Evolutionary conservation across 2,329 filamentous ascomycete species (phyloP).

Genomic region (Botrytis tulipae): DNA sequence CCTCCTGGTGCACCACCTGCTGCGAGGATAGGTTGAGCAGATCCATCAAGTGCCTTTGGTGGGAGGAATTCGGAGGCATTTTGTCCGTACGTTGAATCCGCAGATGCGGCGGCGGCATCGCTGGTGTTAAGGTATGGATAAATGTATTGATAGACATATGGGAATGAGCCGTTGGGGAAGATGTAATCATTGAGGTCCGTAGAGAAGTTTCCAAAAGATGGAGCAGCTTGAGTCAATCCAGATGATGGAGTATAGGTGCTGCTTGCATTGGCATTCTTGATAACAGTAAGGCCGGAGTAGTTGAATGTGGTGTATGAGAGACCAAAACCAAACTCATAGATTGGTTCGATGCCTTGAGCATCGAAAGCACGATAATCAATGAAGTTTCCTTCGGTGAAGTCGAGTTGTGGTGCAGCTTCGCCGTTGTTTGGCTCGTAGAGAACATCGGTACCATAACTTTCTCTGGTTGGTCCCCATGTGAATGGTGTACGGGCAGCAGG

Average conservation of each 20-base stretch:
- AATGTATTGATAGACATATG: constrained; percentile 49
- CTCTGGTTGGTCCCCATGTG: constrained; percentile 67
- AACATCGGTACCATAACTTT: constrained; percentile 45
- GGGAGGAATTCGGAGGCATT: constrained; percentile 42
- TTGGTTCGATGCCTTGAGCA: constrained; percentile 57
- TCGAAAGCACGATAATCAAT: constrained; percentile 83
- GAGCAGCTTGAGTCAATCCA: constrained; percentile 62
- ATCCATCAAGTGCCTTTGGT: constrained; percentile 44
- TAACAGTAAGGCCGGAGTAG: constrained; percentile 63
- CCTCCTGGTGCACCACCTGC: constrained; percentile 55
- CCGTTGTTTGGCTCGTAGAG: constrained; percentile 64
- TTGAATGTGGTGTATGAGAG: constrained; percentile 77
- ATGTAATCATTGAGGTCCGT: constrained; percentile 63
- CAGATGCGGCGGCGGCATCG: constrained; percentile 49
- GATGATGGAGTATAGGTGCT: constrained; percentile 48
- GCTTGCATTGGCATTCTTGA: constrained; percentile 26
- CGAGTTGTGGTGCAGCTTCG: constrained; percentile 62
- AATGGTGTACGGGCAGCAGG: constrained; percentile 76
- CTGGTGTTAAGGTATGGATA: constrained; percentile 57
- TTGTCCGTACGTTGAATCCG: constrained; percentile 36
- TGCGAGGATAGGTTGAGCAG: constrained; percentile 45
- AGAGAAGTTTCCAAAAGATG: constrained; percentile 61
- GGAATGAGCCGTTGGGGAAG: constrained; percentile 59
- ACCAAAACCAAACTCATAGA: constrained; percentile 80
- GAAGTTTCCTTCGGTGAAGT: constrained; percentile 75